Conservation (phyloP, 2,329 filamentous ascomycete species). For the Ceratocystis eucalypticola region DNA sequence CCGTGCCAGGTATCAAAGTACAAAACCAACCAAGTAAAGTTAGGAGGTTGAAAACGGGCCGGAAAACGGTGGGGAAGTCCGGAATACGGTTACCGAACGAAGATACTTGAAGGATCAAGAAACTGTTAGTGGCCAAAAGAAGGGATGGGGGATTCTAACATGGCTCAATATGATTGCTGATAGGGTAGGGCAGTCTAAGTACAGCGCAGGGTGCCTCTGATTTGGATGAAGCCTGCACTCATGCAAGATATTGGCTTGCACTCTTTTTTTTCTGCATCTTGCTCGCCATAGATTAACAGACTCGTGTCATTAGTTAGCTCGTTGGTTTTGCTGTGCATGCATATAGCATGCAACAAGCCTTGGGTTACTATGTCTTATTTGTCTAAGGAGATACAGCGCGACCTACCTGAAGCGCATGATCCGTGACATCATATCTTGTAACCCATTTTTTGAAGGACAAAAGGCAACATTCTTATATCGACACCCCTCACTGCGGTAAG, state of each 20-base stretch:
- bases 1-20: background rate
- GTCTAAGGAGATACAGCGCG: background rate
- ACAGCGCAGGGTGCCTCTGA: too few species aligned
- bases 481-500: background rate
- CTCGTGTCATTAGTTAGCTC: background rate
- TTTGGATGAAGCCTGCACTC: too few species aligned
- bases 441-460: background rate
- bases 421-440: conserved; percentile 4
- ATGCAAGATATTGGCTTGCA: background rate
- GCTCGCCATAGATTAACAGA: background rate
- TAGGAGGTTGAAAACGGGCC: conserved; percentile 1
- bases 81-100: background rate
- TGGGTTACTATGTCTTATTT: too few species aligned
- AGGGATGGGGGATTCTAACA: background rate
- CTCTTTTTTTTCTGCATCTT: background rate
- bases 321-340: background rate
- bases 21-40: background rate
- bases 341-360: background rate
- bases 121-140: background rate
- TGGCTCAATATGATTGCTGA: too few species aligned
- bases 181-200: too few species aligned
- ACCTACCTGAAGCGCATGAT: background rate
- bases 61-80: background rate
- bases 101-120: background rate
- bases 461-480: background rate